Conservation (phyloP, 345 rosid genomes). For the Odontarrhena argentea region DNA sequence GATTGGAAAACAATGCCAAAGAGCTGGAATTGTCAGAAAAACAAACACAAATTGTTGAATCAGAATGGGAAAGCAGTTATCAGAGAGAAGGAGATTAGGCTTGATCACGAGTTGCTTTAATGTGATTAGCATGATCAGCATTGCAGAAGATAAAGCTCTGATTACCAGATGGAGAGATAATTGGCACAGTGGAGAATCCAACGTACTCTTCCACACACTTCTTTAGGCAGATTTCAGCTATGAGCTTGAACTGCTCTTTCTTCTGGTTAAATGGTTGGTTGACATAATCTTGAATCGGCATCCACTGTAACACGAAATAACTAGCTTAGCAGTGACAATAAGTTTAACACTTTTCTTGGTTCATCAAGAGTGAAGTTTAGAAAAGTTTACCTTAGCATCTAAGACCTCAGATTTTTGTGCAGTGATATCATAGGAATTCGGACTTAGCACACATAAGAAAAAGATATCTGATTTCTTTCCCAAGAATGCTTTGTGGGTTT, state of each 20-base stretch:
- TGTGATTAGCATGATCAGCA: constrained; percentile 22
- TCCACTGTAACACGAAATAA: constrained; percentile 56
- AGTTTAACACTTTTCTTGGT: background rate
- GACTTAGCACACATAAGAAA: constrained; percentile 54
- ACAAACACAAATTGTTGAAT: too few relatives aligned
- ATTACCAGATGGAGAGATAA: constrained; percentile 49
- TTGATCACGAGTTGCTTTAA: constrained; percentile 1
- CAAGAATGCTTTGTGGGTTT: constrained; percentile 56
- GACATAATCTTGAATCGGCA: constrained; percentile 68
- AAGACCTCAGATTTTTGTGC: constrained; percentile 57
- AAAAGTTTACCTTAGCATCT: constrained; percentile 55
- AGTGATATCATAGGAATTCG: constrained; percentile 48
- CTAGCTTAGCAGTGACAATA: background rate
- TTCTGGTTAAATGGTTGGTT: constrained; percentile 51
- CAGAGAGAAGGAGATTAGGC: constrained; percentile 14
- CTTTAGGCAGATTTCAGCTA: constrained; percentile 58
- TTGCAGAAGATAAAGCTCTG: constrained; percentile 49
- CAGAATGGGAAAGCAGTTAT: background rate
- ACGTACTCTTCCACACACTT: constrained; percentile 43
- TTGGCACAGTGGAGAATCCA: constrained; percentile 53
- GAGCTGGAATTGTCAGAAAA: too few relatives aligned
- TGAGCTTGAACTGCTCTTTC: constrained; percentile 46
- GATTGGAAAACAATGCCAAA: too few relatives aligned
- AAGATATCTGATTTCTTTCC: constrained; percentile 55
- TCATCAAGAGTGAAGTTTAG: background rate